Evolutionary conservation across 2,329 filamentous ascomycete species (phyloP).

Genomic region (Helotiales sp.): DNA sequence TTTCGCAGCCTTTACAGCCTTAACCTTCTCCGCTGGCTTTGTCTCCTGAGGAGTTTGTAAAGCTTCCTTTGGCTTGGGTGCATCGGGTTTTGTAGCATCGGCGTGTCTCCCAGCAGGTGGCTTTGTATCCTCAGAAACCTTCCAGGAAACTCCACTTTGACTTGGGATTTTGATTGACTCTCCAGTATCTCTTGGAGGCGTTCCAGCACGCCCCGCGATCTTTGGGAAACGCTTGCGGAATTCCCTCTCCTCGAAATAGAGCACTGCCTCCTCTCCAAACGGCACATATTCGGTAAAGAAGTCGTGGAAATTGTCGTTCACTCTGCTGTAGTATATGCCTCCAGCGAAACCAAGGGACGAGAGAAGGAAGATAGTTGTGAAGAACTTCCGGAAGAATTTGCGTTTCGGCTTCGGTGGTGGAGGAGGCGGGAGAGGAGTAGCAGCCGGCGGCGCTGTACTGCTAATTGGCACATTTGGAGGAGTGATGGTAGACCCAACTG

Average conservation of each 20-base stretch:
- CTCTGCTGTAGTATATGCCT: slow-evolving; percentile 88
- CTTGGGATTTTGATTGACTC: slow-evolving; percentile 82
- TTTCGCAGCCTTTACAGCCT: slow-evolving; percentile 45
- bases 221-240: slow-evolving; percentile 84
- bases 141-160: slow-evolving; percentile 84
- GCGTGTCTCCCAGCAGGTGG: slow-evolving; percentile 61
- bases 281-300: slow-evolving; percentile 98
- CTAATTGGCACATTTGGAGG: slow-evolving; percentile 54
- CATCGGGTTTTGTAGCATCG: slow-evolving; percentile 52
- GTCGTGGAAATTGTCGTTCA: slow-evolving; percentile 98
- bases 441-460: slow-evolving; percentile 45
- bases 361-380: slow-evolving; percentile 78
- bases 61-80: slow-evolving; percentile 35
- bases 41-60: slow-evolving; percentile 39
- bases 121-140: slow-evolving; percentile 67
- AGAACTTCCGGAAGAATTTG: slow-evolving; percentile 75
- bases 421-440: slow-evolving; percentile 46
- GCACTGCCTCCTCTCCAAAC: slow-evolving; percentile 90
- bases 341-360: slow-evolving; percentile 81
- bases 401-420: slow-evolving; percentile 56
- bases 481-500: slow-evolving; percentile 51
- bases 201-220: slow-evolving; percentile 41
- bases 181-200: slow-evolving; percentile 57
- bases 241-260: slow-evolving; percentile 94
- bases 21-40: slow-evolving; percentile 39